Conservation (phyloP, 2,329 filamentous ascomycete species). For the Aspergillus niger region DNA sequence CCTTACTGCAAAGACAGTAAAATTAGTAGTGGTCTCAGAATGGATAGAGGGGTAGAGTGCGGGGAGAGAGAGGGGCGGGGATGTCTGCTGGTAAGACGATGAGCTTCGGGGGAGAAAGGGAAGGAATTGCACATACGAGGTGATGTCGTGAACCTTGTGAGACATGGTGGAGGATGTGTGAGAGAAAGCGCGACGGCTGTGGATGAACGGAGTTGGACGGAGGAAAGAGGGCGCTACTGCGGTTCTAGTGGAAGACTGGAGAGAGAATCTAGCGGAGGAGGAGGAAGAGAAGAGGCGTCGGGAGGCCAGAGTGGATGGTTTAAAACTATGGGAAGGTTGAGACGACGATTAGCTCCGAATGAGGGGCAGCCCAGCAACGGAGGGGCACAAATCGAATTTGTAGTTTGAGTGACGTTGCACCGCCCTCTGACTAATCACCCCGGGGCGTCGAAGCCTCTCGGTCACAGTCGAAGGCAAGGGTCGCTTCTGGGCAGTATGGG, state of each 20-base stretch:
- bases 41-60: too few species aligned
- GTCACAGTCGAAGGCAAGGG: slow-evolving; percentile 8
- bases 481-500: slow-evolving; percentile 3
- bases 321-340: slow-evolving; percentile 21
- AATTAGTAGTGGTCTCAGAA: background rate
- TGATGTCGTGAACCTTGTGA: slow-evolving; percentile 29
- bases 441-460: slow-evolving; percentile 9
- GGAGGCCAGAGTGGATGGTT: slow-evolving; percentile 32
- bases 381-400: slow-evolving; percentile 31
- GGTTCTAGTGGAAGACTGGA: slow-evolving; percentile 16
- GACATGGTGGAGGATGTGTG: slow-evolving; percentile 33
- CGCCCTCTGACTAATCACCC: slow-evolving; percentile 30
- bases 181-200: slow-evolving; percentile 31
- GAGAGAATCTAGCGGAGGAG: slow-evolving; percentile 18
- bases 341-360: slow-evolving; percentile 24
- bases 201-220: slow-evolving; percentile 11
- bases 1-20: slow-evolving; percentile 48
- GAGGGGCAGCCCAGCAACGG: slow-evolving; percentile 21
- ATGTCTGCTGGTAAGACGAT: background rate
- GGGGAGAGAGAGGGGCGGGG: background rate
- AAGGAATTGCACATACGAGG: slow-evolving; percentile 22
- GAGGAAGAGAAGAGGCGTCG: slow-evolving; percentile 19
- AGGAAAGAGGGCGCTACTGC: slow-evolving; percentile 16
- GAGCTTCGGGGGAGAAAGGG: background rate
- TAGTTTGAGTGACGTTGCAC: slow-evolving; percentile 34